phyloP scores from a whole-genome alignment of 768 basidiomycete species.

The Phlebiopsis flavidoalba region DNA sequence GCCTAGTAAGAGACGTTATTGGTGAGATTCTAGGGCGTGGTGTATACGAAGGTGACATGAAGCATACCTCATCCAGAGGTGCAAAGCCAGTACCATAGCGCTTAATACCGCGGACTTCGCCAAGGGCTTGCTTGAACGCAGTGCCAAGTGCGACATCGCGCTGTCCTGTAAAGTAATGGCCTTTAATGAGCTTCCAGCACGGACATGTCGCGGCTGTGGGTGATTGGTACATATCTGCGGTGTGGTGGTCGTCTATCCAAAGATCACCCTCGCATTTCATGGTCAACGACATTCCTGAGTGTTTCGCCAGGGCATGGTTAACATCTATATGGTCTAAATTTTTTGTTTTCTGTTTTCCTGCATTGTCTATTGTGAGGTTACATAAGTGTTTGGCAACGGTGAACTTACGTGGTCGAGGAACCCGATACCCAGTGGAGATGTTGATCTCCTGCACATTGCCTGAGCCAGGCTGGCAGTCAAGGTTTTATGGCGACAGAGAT shows the following conservation, averaged over 20 bases:
- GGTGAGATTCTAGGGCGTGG: not conserved
- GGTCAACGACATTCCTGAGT: constrained; percentile 87
- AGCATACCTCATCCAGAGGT: constrained; percentile 86
- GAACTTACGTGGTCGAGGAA: constrained; percentile 89
- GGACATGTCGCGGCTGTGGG: not conserved
- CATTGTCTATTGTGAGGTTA: not conserved
- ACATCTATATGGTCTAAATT: too few species aligned
- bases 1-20: constrained; percentile 46
- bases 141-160: constrained; percentile 81
- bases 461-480: constrained; percentile 72
- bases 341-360: not conserved
- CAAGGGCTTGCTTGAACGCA: constrained; percentile 92
- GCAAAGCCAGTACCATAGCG: constrained; percentile 97
- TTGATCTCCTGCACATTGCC: constrained; percentile 67
- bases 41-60: not conserved
- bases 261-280: constrained; percentile 94
- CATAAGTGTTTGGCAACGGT: not conserved
- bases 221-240: constrained; percentile 77
- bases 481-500: constrained; percentile 77
- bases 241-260: constrained; percentile 98
- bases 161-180: constrained; percentile 63
- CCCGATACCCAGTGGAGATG: constrained; percentile 92
- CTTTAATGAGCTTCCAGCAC: constrained; percentile 8
- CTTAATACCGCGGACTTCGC: constrained; percentile 90
- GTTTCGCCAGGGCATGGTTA: constrained; percentile 95